Evolutionary conservation across 495 filamentous ascomycete genomes (phyloP).

Genomic region (Talaromyces stipitatus): DNA sequence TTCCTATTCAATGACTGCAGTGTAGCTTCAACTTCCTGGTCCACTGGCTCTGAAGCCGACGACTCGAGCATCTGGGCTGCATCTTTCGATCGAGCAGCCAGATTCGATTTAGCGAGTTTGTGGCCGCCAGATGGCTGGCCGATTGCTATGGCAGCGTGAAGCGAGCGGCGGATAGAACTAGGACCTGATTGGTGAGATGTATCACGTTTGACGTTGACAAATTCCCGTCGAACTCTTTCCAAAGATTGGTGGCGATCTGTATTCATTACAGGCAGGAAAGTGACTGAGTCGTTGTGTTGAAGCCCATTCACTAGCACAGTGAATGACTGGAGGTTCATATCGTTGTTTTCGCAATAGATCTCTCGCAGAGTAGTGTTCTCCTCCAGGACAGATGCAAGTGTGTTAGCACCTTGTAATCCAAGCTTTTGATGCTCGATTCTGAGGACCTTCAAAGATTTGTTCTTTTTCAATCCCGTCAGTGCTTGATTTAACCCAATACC

Average conservation of each 20-base stretch:
- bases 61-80: slow-evolving; percentile 10
- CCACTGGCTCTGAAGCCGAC: slow-evolving; percentile 24
- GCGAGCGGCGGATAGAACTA: slow-evolving; percentile 37
- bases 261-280: slow-evolving; percentile 61
- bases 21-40: slow-evolving; percentile 45
- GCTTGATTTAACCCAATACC: slow-evolving; percentile 76
- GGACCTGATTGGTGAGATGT: slow-evolving; percentile 19
- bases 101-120: slow-evolving; percentile 24
- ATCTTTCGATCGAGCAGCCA: slow-evolving; percentile 12
- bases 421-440: slow-evolving; percentile 62
- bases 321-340: slow-evolving; percentile 69
- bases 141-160: slow-evolving; percentile 33
- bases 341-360: slow-evolving; percentile 71
- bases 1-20: slow-evolving; percentile 49
- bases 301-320: slow-evolving; percentile 69
- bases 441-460: slow-evolving; percentile 66
- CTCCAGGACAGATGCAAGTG: slow-evolving; percentile 67
- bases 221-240: slow-evolving; percentile 52
- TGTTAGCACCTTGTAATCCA: slow-evolving; percentile 66
- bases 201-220: slow-evolving; percentile 44
- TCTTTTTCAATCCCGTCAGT: slow-evolving; percentile 66
- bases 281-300: slow-evolving; percentile 55
- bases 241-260: slow-evolving; percentile 54
- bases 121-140: slow-evolving; percentile 22
- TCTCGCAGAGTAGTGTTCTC: slow-evolving; percentile 58